Evolutionary conservation across 306 rosid genomes (phyloP), one percentile per base, ranked within the genome.

Genomic region (Trifolium fragiferum): DNA sequence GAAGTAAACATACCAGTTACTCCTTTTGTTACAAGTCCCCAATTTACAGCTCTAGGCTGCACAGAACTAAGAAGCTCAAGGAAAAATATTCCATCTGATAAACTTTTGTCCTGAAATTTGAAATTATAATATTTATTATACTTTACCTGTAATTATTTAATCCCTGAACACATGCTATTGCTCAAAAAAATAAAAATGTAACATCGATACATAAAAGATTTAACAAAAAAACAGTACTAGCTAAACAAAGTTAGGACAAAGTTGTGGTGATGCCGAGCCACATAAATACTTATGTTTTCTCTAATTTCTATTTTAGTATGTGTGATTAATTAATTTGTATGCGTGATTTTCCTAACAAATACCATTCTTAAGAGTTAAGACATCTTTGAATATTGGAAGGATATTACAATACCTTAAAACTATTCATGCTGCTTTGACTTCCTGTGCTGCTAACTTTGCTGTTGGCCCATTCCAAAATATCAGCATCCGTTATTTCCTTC

Each of bases 11-110:
- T 84, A 94, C 99, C 96, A 2, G 96, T 87, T 27, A 68, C 77
- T 57, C 99, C 99, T 82, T 92, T 94, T 43, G 96, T 94, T 57
- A 94, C 90, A 19, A 94, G 93, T 62, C 93, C 90, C 97, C 97
- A 94, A 78, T 92, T 90, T 15, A 94, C 99, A 58, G 84, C 90
- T 87, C 97, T 87, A 10, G 93, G 89, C 46, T 90, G 93, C 81
- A 94, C 97, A 15, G 92, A 86, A 82, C 97, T 90, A 46, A 94
- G 99, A 80, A 94, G 91, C 83, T 94, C 95, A 51, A 94, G 97
- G 90, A 94, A 94, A 78, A 92, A 94, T 41, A 87, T 84, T 76
- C 99, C 99, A 78, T 89, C 88, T 7, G 96, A 84, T 78, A 94
- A 84, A 76, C 90, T 85, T 82, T 82, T 94, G 65, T 94, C 98